Conservation (phyloP, 495 filamentous ascomycete genomes). For the Penicillium cataractarum region DNA sequence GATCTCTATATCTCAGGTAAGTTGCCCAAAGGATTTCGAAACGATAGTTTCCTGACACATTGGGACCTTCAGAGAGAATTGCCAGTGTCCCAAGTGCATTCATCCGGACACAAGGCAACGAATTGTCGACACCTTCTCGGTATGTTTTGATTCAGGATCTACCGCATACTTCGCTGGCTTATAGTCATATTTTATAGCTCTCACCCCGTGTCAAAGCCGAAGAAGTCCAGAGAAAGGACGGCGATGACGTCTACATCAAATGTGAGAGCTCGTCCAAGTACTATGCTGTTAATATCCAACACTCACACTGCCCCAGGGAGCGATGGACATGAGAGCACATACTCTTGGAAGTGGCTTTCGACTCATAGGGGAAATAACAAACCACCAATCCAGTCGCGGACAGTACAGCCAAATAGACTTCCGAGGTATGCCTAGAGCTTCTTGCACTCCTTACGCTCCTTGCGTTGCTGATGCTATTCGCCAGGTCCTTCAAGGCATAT, state of each 20-base stretch:
- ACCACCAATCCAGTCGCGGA: not conserved
- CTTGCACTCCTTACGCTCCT: not conserved
- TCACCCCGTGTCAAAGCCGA: conserved; percentile 51
- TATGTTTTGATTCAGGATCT: conserved; percentile 32
- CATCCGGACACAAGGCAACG: conserved; percentile 80
- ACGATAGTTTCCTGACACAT: not conserved
- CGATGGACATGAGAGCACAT: conserved; percentile 58
- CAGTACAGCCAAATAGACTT: not conserved
- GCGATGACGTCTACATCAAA: conserved; percentile 25
- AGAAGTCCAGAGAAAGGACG: not conserved
- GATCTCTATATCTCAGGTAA: conserved; percentile 28
- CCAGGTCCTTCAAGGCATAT: conserved; percentile 2
- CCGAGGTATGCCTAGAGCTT: not conserved
- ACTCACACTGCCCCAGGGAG: conserved; percentile 38
- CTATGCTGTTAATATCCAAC: not conserved
- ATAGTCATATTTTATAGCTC: conserved; percentile 41
- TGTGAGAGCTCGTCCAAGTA: conserved; percentile 26
- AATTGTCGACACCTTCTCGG: conserved; percentile 69
- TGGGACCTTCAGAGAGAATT: conserved; percentile 67
- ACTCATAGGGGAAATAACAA: conserved; percentile 18
- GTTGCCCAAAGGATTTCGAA: not conserved
- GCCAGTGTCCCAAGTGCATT: conserved; percentile 72
- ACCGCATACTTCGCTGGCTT: not conserved
- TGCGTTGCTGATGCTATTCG: not conserved
- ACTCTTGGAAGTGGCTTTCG: conserved; percentile 55